These are phyloP conservation scores for Xylaria flabelliformis DNA, from an alignment of 495 filamentous ascomycete species.

Conservation along the genomic window DNA sequence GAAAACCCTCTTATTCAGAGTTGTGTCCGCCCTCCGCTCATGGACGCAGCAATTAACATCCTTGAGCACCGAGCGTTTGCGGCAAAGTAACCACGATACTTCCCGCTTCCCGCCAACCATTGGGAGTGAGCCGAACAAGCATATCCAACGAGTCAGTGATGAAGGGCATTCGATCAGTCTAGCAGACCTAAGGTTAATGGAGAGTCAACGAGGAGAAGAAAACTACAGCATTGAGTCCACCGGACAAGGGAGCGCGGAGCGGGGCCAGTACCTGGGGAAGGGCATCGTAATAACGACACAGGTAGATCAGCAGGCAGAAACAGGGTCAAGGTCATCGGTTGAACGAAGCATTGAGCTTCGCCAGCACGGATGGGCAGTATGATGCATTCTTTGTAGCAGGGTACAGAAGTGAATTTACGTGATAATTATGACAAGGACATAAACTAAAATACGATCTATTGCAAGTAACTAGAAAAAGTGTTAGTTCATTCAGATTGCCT, in stretches of 20 bases:
- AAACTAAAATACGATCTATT: no score
- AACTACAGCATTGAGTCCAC: neutral
- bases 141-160: neutral
- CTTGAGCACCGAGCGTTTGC: neutral
- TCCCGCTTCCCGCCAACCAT: neutral
- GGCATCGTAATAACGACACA: neutral
- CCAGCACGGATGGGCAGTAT: neutral
- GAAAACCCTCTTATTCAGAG: neutral
- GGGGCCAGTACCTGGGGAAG: neutral
- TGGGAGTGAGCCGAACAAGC: neutral
- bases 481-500: no score
- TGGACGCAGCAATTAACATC: neutral
- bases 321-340: neutral
- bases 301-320: neutral
- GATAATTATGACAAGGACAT: neutral
- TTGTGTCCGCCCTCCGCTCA: neutral
- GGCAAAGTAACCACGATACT: neutral
- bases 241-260: neutral
- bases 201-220: neutral
- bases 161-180: neutral
- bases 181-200: neutral
- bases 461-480: no score
- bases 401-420: neutral
- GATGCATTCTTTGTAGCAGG: neutral
- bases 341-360: neutral